Conservation (phyloP, 2,329 filamentous ascomycete genomes). For the Cryphonectria parasitica region DNA sequence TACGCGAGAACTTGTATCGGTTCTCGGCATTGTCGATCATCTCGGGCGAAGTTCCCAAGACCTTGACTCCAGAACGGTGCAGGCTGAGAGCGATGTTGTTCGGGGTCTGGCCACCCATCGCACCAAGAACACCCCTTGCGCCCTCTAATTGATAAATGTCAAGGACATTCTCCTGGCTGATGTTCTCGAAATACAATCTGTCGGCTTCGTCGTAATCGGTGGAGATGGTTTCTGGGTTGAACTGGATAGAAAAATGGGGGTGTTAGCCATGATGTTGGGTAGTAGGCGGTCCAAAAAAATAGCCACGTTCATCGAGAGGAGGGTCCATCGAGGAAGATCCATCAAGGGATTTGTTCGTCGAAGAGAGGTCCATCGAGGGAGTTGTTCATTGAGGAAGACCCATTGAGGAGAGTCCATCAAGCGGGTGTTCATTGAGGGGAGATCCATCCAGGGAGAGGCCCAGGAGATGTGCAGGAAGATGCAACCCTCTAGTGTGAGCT, state of each 20-base stretch:
- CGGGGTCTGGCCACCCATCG: slow-evolving; percentile 95
- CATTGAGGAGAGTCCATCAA: no score
- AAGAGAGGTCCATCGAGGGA: no score
- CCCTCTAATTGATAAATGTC: slow-evolving; percentile 92
- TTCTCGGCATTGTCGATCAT: slow-evolving; percentile 99
- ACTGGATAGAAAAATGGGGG: slow-evolving; percentile 16
- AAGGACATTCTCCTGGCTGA: slow-evolving; percentile 84
- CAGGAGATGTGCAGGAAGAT: no score
- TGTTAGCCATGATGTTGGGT: slow-evolving; percentile 9
- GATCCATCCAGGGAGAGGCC: no score
- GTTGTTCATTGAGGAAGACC: no score
- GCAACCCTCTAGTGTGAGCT: no score
- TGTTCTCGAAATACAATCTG: slow-evolving; percentile 93
- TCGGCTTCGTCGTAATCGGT: slow-evolving; percentile 97
- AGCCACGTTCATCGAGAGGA: no score
- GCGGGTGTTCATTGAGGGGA: no score
- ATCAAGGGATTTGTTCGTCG: no score
- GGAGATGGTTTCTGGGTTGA: slow-evolving; percentile 83
- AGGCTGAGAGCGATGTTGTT: slow-evolving; percentile 96
- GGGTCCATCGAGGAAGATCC: no score
- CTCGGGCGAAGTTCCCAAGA: slow-evolving; percentile 93
- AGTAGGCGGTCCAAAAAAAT: no score
- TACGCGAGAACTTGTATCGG: slow-evolving; percentile 97
- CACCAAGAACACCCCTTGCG: slow-evolving; percentile 83
- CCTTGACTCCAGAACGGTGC: slow-evolving; percentile 85